Percentiles rank a stretch among this genome's conserved stretches.
phyloP scores from a whole-genome alignment of 352 stramenopile genomes.

The Globisporangium canariense region DNA sequence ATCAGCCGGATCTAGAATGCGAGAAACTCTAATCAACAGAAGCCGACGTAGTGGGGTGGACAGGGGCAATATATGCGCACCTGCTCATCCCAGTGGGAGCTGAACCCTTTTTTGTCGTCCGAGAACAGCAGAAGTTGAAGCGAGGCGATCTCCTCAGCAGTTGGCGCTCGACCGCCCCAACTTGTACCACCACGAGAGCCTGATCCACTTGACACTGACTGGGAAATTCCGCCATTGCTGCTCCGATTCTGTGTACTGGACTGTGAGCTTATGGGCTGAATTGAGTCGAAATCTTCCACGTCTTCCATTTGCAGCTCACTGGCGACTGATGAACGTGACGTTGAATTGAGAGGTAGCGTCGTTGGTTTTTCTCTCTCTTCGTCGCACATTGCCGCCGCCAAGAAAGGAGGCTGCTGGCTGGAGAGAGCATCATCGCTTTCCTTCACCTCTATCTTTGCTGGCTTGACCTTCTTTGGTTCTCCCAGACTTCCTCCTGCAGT shows the following conservation, averaged over 20 bases:
- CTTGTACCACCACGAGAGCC: not conserved
- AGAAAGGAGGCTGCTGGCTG: not conserved
- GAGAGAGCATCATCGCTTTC: slow-evolving; percentile 16
- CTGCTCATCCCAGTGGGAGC: slow-evolving; percentile 67
- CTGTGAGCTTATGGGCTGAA: not conserved
- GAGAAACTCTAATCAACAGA: slow-evolving; percentile 6
- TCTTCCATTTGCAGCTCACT: slow-evolving; percentile 19
- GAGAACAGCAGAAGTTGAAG: slow-evolving; percentile 64
- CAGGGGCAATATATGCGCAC: slow-evolving; percentile 16
- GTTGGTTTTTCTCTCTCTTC: not conserved
- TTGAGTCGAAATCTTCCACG: slow-evolving; percentile 18
- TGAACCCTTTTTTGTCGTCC: slow-evolving; percentile 51
- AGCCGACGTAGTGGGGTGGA: not conserved
- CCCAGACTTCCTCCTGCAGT: not conserved
- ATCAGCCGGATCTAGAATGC: not conserved
- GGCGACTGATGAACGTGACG: not conserved
- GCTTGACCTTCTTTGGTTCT: slow-evolving; percentile 1
- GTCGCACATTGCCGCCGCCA: not conserved
- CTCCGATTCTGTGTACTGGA: not conserved
- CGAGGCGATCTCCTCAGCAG: slow-evolving; percentile 38
- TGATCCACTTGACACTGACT: not conserved
- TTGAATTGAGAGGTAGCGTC: not conserved
- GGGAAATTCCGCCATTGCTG: not conserved
- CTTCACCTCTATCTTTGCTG: slow-evolving; percentile 12
- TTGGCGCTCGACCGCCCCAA: slow-evolving; percentile 20